A percentile compares a stretch with the other conserved stretches of the same genome.
Evolutionary conservation across 108 stramenopile species (phyloP).

Genomic region (Pseudonitzschia multiseries): DNA sequence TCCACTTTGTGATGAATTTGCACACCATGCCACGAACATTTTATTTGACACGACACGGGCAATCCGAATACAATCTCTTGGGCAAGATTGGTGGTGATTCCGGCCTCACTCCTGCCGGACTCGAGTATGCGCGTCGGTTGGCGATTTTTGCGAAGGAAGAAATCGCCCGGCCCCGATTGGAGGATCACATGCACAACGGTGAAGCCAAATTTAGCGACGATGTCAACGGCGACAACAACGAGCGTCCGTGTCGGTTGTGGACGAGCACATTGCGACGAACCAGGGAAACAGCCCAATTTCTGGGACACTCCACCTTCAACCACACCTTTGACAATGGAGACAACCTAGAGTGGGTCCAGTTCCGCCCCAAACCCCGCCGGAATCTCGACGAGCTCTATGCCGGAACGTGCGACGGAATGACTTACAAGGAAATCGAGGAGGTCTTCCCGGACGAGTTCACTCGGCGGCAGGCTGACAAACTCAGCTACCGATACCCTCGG

Average conservation of each 20-base stretch:
- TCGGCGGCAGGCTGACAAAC: conserved; percentile 90
- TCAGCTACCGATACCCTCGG: conserved; percentile 88
- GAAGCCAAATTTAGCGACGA: not conserved
- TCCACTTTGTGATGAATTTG: conserved; percentile 93
- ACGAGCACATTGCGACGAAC: conserved; percentile 95
- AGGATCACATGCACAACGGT: conserved; percentile 2
- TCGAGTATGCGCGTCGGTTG: conserved; percentile 89
- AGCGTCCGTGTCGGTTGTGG: conserved; percentile 90
- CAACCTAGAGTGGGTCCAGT: conserved; percentile 82
- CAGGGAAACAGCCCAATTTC: conserved; percentile 93
- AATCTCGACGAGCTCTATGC: conserved; percentile 96
- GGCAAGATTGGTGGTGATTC: conserved; percentile 99
- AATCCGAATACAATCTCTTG: conserved; percentile 95
- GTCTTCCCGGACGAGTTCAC: conserved; percentile 94
- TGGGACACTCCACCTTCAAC: conserved; percentile 62
- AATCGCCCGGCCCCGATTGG: conserved; percentile 41
- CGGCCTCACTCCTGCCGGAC: conserved; percentile 84
- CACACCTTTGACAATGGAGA: conserved; percentile 82
- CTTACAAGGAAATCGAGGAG: conserved; percentile 94
- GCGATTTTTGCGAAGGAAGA: conserved; percentile 87
- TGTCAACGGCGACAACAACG: conserved; percentile 7
- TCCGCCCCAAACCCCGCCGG: conserved; percentile 70
- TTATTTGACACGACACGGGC: conserved; percentile 97
- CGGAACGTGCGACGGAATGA: conserved; percentile 92
- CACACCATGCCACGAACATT: conserved; percentile 86